Evolutionary conservation across 2,329 filamentous ascomycete genomes (phyloP).

Genomic region (Coleophoma eucalyptorum): DNA sequence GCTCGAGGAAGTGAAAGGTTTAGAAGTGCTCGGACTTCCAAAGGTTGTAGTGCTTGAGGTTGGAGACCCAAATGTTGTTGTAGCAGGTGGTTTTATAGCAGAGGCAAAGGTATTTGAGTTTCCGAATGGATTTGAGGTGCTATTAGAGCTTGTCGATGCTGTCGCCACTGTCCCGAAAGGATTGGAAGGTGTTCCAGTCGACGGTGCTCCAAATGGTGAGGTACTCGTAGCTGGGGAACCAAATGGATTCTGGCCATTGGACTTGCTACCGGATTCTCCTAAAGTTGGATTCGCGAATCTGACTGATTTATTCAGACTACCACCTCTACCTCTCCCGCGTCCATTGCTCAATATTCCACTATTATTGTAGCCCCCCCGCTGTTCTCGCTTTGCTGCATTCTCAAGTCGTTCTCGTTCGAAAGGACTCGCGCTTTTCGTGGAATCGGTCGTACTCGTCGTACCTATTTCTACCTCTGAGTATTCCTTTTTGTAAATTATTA

Average conservation of each 20-base stretch:
- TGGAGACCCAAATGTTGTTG: background rate
- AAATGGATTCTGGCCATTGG: conserved; percentile 14
- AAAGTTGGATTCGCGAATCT: conserved; percentile 11
- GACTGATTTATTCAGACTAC: conserved; percentile 18
- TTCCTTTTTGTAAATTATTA: conserved; percentile 1
- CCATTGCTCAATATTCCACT: conserved; percentile 13
- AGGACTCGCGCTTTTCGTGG: conserved; percentile 11
- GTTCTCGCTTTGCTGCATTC: conserved; percentile 27
- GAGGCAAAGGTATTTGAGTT: background rate
- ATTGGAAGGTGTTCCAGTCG: conserved; percentile 6
- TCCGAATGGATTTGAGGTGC: conserved; percentile 3
- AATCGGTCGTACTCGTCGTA: conserved; percentile 10
- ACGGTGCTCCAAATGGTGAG: conserved; percentile 8
- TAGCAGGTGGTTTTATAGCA: background rate
- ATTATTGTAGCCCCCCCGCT: conserved; percentile 11
- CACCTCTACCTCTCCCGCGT: conserved; percentile 13
- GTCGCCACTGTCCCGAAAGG: conserved; percentile 9
- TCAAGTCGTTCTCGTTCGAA: conserved; percentile 26
- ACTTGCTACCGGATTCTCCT: conserved; percentile 3
- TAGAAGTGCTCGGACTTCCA: background rate
- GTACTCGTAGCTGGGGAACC: conserved; percentile 1
- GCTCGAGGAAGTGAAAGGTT: no score
- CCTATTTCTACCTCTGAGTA: conserved; percentile 10
- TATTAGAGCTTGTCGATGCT: background rate
- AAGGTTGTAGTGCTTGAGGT: background rate